A percentile compares a stretch with the other conserved stretches of the same genome.
These are phyloP conservation scores for Penicillium hordei DNA, from an alignment of 2,329 filamentous ascomycete species.

Conservation along the genomic window DNA sequence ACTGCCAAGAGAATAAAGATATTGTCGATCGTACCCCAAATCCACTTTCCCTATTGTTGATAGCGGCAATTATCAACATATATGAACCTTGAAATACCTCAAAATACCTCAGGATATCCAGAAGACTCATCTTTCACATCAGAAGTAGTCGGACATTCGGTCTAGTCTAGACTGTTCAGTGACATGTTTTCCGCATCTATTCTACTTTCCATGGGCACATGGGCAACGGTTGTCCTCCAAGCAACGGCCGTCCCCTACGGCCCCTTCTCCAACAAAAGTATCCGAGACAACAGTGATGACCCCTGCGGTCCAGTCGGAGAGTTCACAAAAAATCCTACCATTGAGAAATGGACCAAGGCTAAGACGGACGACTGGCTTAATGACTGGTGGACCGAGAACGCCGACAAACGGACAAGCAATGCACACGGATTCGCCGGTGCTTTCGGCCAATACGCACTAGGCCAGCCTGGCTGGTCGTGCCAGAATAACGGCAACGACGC, in stretches of 20 bases:
- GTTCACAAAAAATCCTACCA: not conserved
- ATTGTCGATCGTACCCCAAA: not conserved
- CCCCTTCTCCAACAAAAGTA: not conserved
- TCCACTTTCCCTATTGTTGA: not conserved
- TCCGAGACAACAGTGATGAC: not conserved
- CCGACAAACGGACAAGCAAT: not conserved
- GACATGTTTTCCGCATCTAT: not conserved
- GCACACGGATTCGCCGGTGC: not conserved
- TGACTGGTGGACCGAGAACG: not conserved
- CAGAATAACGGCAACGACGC: not conserved
- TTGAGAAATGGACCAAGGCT: not conserved
- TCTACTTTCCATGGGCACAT: not conserved
- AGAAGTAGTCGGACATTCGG: not conserved
- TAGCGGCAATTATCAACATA: not conserved
- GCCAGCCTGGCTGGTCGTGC: not conserved
- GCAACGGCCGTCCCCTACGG: not conserved
- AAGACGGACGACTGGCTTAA: not conserved
- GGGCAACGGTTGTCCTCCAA: not conserved
- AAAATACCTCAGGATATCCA: not conserved
- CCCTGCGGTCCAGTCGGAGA: not conserved
- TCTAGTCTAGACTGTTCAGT: not conserved
- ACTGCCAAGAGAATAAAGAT: not conserved
- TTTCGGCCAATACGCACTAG: not conserved
- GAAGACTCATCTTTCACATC: not conserved
- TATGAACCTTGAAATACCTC: not conserved